phyloP scores from a whole-genome alignment of 352 stramenopile genomes.

The Globisporangium cystogenes region DNA sequence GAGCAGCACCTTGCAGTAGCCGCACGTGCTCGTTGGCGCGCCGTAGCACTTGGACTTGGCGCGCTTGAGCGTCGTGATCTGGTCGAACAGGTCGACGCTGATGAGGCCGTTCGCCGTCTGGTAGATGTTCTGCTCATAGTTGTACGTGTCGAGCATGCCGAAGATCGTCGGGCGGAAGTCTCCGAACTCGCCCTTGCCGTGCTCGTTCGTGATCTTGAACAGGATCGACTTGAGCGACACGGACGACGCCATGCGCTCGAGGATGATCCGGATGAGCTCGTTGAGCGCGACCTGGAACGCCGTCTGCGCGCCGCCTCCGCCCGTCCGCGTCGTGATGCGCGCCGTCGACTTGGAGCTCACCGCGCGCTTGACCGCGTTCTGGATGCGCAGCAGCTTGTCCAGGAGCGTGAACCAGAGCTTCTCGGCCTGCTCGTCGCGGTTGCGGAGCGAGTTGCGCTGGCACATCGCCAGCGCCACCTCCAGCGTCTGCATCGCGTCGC shows the following conservation, averaged over 20 bases:
- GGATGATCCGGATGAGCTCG: conserved; percentile 91
- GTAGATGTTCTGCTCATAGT: conserved; percentile 90
- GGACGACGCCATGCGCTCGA: conserved; percentile 92
- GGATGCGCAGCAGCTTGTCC: conserved; percentile 91
- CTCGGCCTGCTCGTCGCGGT: conserved; percentile 86
- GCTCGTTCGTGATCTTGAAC: conserved; percentile 94
- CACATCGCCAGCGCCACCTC: conserved; percentile 91
- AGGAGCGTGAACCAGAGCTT: conserved; percentile 95
- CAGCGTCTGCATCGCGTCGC: conserved; percentile 86
- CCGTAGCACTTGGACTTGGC: conserved; percentile 69
- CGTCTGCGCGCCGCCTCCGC: conserved; percentile 66
- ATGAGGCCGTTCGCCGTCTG: conserved; percentile 82
- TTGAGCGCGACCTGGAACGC: conserved; percentile 87
- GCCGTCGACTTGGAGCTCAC: conserved; percentile 71
- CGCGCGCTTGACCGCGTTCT: conserved; percentile 87
- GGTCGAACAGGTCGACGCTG: conserved; percentile 78
- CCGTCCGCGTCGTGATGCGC: conserved; percentile 57
- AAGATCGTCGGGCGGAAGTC: conserved; percentile 94
- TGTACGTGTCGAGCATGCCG: conserved; percentile 92
- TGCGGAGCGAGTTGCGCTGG: conserved; percentile 88
- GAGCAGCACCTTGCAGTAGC: conserved; percentile 79
- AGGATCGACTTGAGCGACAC: conserved; percentile 92
- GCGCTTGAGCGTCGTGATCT: conserved; percentile 77
- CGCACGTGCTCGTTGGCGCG: conserved; percentile 64
- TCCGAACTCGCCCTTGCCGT: conserved; percentile 89